Conservation (phyloP, 495 filamentous ascomycete genomes). For the Ascodesmis nigricans region DNA sequence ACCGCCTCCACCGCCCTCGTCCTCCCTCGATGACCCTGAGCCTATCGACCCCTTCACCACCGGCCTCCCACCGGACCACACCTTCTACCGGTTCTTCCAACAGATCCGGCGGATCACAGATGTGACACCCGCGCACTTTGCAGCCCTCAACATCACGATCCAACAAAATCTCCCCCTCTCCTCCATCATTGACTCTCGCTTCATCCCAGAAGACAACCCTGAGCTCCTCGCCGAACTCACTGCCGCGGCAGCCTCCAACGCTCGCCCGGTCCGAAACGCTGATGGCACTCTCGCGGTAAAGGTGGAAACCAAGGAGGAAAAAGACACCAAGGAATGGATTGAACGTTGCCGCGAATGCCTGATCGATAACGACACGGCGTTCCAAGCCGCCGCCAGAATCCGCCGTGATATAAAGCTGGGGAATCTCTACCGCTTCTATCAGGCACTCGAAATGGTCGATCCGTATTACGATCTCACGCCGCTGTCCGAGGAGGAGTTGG, state of each 20-base stretch:
- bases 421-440: constrained; percentile 21
- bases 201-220: constrained; percentile 15
- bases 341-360: constrained; percentile 16
- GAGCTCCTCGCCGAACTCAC: constrained; percentile 11
- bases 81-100: constrained; percentile 17
- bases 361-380: constrained; percentile 14
- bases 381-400: constrained; percentile 14
- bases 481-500: constrained; percentile 6
- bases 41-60: constrained; percentile 11
- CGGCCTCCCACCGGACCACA: constrained; percentile 8
- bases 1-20: neutral
- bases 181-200: constrained; percentile 9
- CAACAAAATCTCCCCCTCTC: constrained; percentile 19
- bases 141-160: constrained; percentile 16
- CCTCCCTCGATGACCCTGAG: constrained; percentile 13
- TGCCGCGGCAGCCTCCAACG: no score
- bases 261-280: neutral
- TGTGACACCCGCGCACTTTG: constrained; percentile 17
- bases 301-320: no score
- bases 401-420: constrained; percentile 18
- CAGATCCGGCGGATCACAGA: constrained; percentile 20
- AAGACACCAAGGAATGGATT: no score
- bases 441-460: constrained; percentile 14
- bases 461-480: constrained; percentile 13
- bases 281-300: neutral